phyloP scores from a whole-genome alignment of 2,329 filamentous ascomycete genomes.

The Curvularia verruculosa region DNA sequence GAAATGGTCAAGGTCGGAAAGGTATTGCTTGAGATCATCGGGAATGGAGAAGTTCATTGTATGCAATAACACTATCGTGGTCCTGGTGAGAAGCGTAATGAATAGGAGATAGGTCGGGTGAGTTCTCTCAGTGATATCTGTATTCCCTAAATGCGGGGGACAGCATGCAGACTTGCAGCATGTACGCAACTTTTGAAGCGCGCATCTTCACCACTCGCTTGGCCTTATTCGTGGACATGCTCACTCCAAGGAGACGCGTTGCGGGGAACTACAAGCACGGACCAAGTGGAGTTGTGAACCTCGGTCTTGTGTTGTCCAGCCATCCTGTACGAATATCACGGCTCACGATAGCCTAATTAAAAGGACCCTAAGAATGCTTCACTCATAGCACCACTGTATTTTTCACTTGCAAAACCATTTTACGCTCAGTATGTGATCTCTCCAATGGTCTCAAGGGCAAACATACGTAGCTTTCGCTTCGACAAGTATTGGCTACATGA shows the following conservation, averaged over 20 bases:
- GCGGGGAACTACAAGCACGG: conserved; percentile 26
- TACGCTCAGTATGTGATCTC: too few species aligned
- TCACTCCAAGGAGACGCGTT: conserved; percentile 13
- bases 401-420: too few species aligned
- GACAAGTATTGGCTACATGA: not conserved
- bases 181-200: conserved; percentile 23
- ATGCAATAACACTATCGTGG: conserved; percentile 10
- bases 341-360: not conserved
- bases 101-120: not conserved
- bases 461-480: not conserved
- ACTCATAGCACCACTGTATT: not conserved
- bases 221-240: conserved; percentile 26
- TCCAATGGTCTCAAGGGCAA: not conserved
- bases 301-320: not conserved
- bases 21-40: conserved; percentile 55
- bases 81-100: not conserved
- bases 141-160: not conserved
- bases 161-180: not conserved
- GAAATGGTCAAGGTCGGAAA: conserved; percentile 62
- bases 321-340: not conserved
- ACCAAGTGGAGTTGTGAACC: conserved; percentile 10
- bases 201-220: conserved; percentile 37
- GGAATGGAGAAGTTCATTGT: conserved; percentile 58
- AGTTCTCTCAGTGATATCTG: conserved; percentile 11
- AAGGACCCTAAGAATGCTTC: not conserved